A percentile compares a stretch with the other conserved stretches of the same genome.
Evolutionary conservation across 768 basidiomycete species (phyloP).

Genomic region (Cystobasidium tubakii): DNA sequence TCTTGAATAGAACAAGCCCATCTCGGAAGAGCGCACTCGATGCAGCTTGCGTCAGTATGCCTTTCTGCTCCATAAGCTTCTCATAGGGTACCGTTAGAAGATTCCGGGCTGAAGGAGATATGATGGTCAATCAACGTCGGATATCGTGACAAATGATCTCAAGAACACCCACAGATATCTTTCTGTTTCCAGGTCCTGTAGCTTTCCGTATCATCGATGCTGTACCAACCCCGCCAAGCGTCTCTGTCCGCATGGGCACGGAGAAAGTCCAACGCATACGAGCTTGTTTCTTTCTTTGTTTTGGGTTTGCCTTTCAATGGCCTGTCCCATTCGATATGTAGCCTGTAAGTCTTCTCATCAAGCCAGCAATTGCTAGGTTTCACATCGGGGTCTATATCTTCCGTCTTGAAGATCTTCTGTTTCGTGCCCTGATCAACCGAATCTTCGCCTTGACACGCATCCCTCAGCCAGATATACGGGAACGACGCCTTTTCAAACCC

Average conservation of each 20-base stretch:
- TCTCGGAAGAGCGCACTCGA: constrained; percentile 24
- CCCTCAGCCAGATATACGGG: constrained; percentile 73
- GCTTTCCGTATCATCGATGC: constrained; percentile 15
- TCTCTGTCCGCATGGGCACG: constrained; percentile 13
- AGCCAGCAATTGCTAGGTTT: constrained; percentile 54
- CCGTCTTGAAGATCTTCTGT: constrained; percentile 69
- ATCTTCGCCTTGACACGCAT: constrained; percentile 66
- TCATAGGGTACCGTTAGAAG: constrained; percentile 22
- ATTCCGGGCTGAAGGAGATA: not conserved
- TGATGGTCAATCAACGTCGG: not conserved
- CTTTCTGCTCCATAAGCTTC: constrained; percentile 14
- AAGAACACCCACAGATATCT: constrained; percentile 2
- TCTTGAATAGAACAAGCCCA: constrained; percentile 18
- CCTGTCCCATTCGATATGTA: constrained; percentile 55
- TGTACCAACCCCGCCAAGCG: constrained; percentile 16
- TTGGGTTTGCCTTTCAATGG: constrained; percentile 52
- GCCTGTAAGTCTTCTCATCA: constrained; percentile 45
- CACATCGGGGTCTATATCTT: constrained; percentile 59
- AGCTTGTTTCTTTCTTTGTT: constrained; percentile 32
- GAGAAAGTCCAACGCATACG: constrained; percentile 39
- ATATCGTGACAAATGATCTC: not conserved
- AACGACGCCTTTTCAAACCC: constrained; percentile 49
- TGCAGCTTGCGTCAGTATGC: constrained; percentile 22
- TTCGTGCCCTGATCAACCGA: constrained; percentile 71
- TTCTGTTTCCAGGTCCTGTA: constrained; percentile 54